Percentiles rank a stretch among this genome's conserved stretches.
phyloP scores from a whole-genome alignment of 1,139 yeast genomes.

The Zhuliangozyma parablackwelliae region DNA sequence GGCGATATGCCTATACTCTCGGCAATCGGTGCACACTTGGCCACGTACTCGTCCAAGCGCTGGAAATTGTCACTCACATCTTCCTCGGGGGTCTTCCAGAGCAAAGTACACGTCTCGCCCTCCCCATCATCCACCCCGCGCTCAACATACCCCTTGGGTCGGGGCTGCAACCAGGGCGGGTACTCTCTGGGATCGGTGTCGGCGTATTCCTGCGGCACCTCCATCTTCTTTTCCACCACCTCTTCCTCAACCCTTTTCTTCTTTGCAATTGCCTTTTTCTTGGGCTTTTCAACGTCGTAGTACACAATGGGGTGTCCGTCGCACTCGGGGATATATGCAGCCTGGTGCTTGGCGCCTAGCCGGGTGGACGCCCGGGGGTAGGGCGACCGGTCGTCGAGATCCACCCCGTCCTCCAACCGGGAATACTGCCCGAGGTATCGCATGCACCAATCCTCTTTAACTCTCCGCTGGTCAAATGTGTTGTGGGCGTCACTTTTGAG shows the following conservation, averaged over 20 bases:
- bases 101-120: conserved; percentile 52
- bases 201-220: conserved; percentile 45
- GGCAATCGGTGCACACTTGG: conserved; percentile 55
- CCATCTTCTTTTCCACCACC: conserved; percentile 27
- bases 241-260: conserved; percentile 19
- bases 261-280: conserved; percentile 14
- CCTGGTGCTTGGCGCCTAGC: conserved; percentile 73
- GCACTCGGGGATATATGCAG: conserved; percentile 63
- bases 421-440: conserved; percentile 78
- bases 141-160: conserved; percentile 79
- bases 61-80: conserved; percentile 28
- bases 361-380: conserved; percentile 81
- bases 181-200: conserved; percentile 41
- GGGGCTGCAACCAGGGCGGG: conserved; percentile 74
- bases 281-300: conserved; percentile 43
- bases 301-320: conserved; percentile 58
- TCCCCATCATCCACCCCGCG: conserved; percentile 69
- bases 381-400: conserved; percentile 69
- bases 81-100: conserved; percentile 57
- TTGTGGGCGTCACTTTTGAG: conserved; percentile 39
- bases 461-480: conserved; percentile 45
- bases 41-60: conserved; percentile 51
- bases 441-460: conserved; percentile 72
- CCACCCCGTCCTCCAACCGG: conserved; percentile 72
- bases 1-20: conserved; percentile 42